Base-by-base conservation (phyloP, 2,329 filamentous ascomycete species). In the Pyricularia grisea region DNA sequence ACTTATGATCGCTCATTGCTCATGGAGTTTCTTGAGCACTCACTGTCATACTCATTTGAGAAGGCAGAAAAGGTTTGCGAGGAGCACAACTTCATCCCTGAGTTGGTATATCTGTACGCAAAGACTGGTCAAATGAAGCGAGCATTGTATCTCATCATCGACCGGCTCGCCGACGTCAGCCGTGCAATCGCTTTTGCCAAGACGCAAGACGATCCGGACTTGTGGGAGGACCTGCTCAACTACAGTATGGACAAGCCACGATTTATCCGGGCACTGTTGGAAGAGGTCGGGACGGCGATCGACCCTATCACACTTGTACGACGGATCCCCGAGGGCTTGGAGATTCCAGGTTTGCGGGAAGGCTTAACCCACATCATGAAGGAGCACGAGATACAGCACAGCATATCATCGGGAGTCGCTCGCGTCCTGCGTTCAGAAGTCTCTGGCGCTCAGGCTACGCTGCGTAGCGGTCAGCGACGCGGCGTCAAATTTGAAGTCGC, bases 181-280 rank as follows among this genome's bases (percentile, higher is more conserved):
- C 93, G 95, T 73, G 95, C 95, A 10, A 99, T 99, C 73, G 87
- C 90, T 1, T 99, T 99, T 75, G 94, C 93, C 68, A 97, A 97
- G 78, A 90, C 94, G 71, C 93, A 98, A 76, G 90, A 95, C 72
- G 94, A 97, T 74, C 89, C 90, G 0, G 94, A 97, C 73, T 84
- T 99, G 0, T 99, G 95, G 95, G 92, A 97, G 72, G 94, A 98
- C 75, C 84, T 99, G 9, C 86, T 99, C 6, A 89, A 94, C 73
- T 98, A 98, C 78, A 94, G 92, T 71, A 98, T 99, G 95, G 93
- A 97, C 80, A 97, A 97, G 76, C 95, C 95, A 0, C 88, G 88
- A 60, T 99, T 99, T 80, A 98, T 99, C 73, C 90, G 92, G 14
- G 94, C 92, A 0, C 82, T 99, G 3, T 87, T 99, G 0, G 93